Evolutionary conservation across 1,284 basidiomycete genomes (phyloP), one percentile per base, ranked within the genome.

Genomic region (Cerioporus squamosus): DNA sequence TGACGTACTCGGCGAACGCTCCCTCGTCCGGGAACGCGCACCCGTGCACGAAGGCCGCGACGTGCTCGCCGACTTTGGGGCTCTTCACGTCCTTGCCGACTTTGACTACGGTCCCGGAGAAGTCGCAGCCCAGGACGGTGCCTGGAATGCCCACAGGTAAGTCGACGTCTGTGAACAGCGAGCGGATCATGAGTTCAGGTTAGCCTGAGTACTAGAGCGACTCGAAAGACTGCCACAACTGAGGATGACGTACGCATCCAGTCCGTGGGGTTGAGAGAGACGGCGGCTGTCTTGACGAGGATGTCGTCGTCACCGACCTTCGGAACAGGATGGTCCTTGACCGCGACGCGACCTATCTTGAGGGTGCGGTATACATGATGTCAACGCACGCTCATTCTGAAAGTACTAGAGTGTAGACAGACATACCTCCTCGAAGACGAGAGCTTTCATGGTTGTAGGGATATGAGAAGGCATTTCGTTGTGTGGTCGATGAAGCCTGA

Each of bases 1-100:
- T 72, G 53, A 77, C 63, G 66, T 79, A 82, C 66, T 82, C 73
- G 10, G 78, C 77, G 60, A 72, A 76, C 12, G 75, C 71, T 59
- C 76, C 75, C 72, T 59, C 51, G 51, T 70, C 70, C 15, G 51
- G 47, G 58, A 61, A 73, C 17, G 53, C 57, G 2, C 62, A 68
- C 26, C 71, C 71, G 39, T 66, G 62, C 10, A 64, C 55, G 58
- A 71, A 68, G 14, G 68, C 69, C 2, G 68, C 66, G 53, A 72
- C 70, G 40, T 64, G 64, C 53, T 66, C 67, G 24, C 70, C 71
- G 15, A 72, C 59, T 31, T 60, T 64, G 33, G 57, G 60, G 1
- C 20, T 53, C 3, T 58, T 43, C 29, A 72, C 67, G 55, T 65
- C 63, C 54, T 58, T 62, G n/a, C 71, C 71, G 9, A 55, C 51